Evolutionary conservation across 2,329 filamentous ascomycete species (phyloP).

Genomic region (Fusarium illudens): DNA sequence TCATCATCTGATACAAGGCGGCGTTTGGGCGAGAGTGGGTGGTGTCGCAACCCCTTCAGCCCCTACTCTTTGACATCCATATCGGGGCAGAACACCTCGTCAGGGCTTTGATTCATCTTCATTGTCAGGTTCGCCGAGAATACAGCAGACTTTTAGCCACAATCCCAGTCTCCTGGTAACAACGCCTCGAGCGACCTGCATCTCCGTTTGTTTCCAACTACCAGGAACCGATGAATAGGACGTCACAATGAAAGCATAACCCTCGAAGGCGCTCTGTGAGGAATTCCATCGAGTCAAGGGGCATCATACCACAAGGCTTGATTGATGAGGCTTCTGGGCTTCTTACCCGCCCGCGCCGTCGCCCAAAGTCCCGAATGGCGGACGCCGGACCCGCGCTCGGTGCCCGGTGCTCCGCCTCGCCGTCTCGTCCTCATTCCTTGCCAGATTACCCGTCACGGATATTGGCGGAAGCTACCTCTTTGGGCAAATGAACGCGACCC

Average conservation of each 20-base stretch:
- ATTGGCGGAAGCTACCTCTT: background rate
- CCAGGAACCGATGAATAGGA: background rate
- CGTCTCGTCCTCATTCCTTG: background rate
- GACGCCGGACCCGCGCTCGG: background rate
- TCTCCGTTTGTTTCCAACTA: background rate
- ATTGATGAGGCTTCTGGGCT: background rate
- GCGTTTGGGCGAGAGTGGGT: background rate
- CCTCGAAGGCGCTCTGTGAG: background rate
- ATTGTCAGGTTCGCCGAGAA: slow-evolving; percentile 3
- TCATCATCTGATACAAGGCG: background rate
- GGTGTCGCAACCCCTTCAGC: background rate
- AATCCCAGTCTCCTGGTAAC: background rate
- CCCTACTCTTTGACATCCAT: background rate
- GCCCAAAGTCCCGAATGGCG: background rate
- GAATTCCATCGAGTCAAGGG: slow-evolving; percentile 6
- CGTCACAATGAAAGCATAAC: slow-evolving; percentile 9
- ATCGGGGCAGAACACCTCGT: background rate
- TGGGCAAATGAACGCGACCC: background rate
- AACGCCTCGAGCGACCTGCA: background rate
- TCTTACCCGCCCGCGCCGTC: background rate
- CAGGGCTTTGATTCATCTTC: slow-evolving; percentile 2
- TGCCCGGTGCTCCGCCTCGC: background rate
- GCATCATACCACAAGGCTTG: no score
- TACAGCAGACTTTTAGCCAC: slow-evolving; percentile 28
- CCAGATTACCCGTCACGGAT: background rate